Evolutionary conservation across 768 basidiomycete species (phyloP), one percentile per base, ranked within the genome.

Genomic region (Mycena venus): DNA sequence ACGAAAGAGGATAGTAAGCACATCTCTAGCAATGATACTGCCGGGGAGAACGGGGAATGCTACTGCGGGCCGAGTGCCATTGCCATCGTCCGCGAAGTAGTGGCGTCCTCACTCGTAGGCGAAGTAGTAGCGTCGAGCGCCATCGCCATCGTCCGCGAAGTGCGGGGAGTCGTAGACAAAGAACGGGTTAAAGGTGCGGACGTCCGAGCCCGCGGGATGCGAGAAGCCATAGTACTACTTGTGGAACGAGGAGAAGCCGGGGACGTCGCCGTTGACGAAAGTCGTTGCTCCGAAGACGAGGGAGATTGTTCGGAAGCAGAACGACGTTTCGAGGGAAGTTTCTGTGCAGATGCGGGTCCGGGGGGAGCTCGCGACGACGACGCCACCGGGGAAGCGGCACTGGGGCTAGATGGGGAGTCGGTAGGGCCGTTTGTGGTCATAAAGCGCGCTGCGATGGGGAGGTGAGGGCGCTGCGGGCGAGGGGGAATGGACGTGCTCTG

Each of bases 131-230:
- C n/a, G n/a, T n/a, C n/a, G n/a, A n/a, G n/a, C n/a, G n/a, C n/a
- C n/a, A n/a, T n/a, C n/a, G n/a, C n/a, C n/a, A n/a, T n/a, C n/a
- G n/a, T n/a, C n/a, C 6, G 53, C 66, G 36, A 55, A 58, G 53
- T 44, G 34, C 64, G 34, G 55, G 53, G 19, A 40, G 47, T 58
- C 25, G 27, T 42, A 40, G 67, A 68, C 31, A 59, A 12, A n/a
- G 67, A 68, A 31, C 56, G 67, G 31, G 42, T 4, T 7, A 47
- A 44, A 10, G 40, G 53, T 14, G 58, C 25, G 47, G 68, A 61
- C 25, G 59, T 70, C n/a, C n/a, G n/a, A n/a, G n/a, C n/a, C 68
- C 68, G 68, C 68, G 68, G 68, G 59, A 32, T 32, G 19, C 59
- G 25, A 51, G 58, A 38, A 27, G 68, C 38, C 7, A 29, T 14